Base-by-base conservation (phyloP, 2,329 filamentous ascomycete species). In the Mycogone perniciosa region DNA sequence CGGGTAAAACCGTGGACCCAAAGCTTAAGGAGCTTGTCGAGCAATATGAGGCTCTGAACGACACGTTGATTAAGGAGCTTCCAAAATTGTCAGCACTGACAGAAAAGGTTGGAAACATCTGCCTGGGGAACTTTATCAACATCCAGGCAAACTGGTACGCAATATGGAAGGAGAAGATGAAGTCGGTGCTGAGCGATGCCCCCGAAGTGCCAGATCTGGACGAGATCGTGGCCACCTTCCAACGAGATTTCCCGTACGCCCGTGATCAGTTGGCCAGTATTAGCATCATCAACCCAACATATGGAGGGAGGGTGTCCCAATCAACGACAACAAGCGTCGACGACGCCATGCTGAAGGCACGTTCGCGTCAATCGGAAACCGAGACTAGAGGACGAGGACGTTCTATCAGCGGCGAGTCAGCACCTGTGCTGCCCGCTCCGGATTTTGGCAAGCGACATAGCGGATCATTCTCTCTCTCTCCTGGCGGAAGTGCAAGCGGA, bases 61-160 rank as follows among this genome's bases (percentile, higher is more conserved):
- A 96, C 56, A 89, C 92, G 1, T 76, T 97, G 53, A 96, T 96
- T 69, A 86, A 92, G 58, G 92, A 97, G 65, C 77, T 99, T 43
- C 92, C 92, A 1, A 85, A 85, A 64, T 77, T 99, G 11, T 95
- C 93, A 46, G 71, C 74, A 6, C 72, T 93, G 56, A 96, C 92
- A 1, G 88, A 89, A 55, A 87, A 85, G 60, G 75, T 96, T 54
- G 89, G 93, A 60, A 88, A 90, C 60, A 85, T 87, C 27, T 92
- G 89, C 60, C 76, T 96, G 40, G 81, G 80, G 51, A 90, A 89
- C 60, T 89, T 97, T 62, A 82, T 96, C 58, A 83, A 86, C 56
- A 85, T 95, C 42, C 91, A 96, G 67, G 79, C 82, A 13, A 77
- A 81, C 44, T 99, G 92, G 92, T 91, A 85, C 64, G 77, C 77